Percentiles rank a stretch among this genome's conserved stretches.
These are phyloP conservation scores for Mycena olivaceomarginata DNA, from an alignment of 768 basidiomycete genomes.

Conservation along the genomic window DNA sequence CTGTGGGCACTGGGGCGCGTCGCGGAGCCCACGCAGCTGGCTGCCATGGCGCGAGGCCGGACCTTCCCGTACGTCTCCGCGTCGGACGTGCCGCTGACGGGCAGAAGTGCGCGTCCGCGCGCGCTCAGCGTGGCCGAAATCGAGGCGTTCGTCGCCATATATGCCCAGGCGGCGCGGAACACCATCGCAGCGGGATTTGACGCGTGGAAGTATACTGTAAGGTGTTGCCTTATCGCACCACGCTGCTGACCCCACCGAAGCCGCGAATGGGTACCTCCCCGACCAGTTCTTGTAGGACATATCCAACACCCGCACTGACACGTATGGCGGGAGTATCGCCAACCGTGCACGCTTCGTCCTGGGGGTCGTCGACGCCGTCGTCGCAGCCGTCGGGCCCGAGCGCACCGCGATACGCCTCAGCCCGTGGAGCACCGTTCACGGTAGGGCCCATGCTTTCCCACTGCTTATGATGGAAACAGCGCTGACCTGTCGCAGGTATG, in stretches of 20 bases:
- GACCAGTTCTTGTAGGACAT: conserved; percentile 67
- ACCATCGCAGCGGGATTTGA: conserved; percentile 62
- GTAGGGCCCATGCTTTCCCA: neutral
- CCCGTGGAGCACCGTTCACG: conserved; percentile 1
- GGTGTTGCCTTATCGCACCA: conserved; percentile 25
- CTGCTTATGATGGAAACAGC: neutral
- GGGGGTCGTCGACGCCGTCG: conserved; percentile 67
- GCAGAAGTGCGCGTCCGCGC: conserved; percentile 41
- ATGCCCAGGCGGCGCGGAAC: conserved; percentile 55
- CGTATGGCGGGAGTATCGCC: conserved; percentile 1
- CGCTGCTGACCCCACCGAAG: neutral
- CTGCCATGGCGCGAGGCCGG: conserved; percentile 42
- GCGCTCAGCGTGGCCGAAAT: conserved; percentile 54
- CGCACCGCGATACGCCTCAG: neutral
- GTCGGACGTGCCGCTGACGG: conserved; percentile 45
- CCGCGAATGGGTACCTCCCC: conserved; percentile 49
- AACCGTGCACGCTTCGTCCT: conserved; percentile 59
- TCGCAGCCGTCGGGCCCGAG: conserved; percentile 63
- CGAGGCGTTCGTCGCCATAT: conserved; percentile 51
- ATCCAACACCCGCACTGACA: conserved; percentile 51
- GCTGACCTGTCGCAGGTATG: conserved; percentile 55
- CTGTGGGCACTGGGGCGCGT: conserved; percentile 67
- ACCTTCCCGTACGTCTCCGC: conserved; percentile 50
- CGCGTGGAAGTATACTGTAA: conserved; percentile 52
- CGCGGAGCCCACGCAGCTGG: conserved; percentile 48